phyloP scores from a whole-genome alignment of 208 protist species.

The Wallacemonas rigidus region DNA sequence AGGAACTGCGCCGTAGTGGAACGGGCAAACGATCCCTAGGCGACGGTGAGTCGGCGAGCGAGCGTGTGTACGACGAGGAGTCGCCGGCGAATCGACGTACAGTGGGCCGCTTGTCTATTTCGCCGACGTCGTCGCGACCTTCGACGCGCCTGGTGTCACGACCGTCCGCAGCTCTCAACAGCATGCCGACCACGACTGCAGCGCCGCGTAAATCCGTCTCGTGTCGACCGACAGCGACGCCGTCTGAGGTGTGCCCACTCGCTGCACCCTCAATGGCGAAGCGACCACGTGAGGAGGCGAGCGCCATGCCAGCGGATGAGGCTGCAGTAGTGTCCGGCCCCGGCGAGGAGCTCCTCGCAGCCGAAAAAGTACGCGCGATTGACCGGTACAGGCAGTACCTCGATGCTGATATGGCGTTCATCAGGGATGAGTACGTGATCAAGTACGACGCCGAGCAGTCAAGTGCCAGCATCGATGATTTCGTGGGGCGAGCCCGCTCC shows the following conservation, averaged over 20 bases:
- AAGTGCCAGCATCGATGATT: slow-evolving; percentile 30
- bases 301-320: background rate
- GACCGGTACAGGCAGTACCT: slow-evolving; percentile 49
- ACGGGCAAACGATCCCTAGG: slow-evolving; percentile 25
- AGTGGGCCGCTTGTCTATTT: slow-evolving; percentile 25
- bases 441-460: slow-evolving; percentile 62
- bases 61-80: slow-evolving; percentile 12
- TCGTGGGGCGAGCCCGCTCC: slow-evolving; percentile 32
- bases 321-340: background rate
- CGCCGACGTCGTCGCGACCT: slow-evolving; percentile 26
- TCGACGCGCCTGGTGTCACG: slow-evolving; percentile 18
- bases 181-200: background rate
- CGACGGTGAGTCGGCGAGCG: slow-evolving; percentile 26
- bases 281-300: slow-evolving; percentile 14
- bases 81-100: slow-evolving; percentile 18
- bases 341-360: slow-evolving; percentile 29
- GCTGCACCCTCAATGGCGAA: background rate
- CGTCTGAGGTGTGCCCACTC: background rate
- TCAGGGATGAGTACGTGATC: slow-evolving; percentile 62
- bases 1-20: slow-evolving; percentile 85
- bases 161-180: slow-evolving; percentile 18
- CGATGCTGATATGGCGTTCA: slow-evolving; percentile 52
- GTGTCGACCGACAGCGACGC: background rate
- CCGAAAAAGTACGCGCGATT: slow-evolving; percentile 32
- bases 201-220: slow-evolving; percentile 10